These are phyloP conservation scores for Gossypium schwendimanii DNA, from an alignment of 441 rosid genomes.

Conservation along the genomic window DNA sequence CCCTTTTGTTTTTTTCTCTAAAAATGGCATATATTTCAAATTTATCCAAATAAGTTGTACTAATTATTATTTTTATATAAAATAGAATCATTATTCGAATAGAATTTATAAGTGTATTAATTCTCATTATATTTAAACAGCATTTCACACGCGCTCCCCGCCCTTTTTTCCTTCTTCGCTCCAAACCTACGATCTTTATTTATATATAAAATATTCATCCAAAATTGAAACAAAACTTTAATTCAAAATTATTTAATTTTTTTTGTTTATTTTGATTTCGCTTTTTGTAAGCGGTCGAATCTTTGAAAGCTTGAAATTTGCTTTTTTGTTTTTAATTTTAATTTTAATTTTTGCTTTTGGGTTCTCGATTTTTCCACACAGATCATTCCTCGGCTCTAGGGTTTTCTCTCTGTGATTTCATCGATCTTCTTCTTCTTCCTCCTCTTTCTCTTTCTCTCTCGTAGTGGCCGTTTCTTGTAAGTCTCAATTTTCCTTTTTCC, in stretches of 20 bases:
- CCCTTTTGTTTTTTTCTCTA: too few species aligned
- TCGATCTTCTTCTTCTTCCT: constrained; percentile 6
- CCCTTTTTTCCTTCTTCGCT: not conserved
- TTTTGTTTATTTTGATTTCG: not conserved
- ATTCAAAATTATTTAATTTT: too few species aligned
- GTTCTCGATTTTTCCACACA: not conserved
- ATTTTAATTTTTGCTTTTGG: not conserved
- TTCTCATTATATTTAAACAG: not conserved
- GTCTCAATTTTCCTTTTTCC: not conserved
- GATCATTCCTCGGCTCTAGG: constrained; percentile 1
- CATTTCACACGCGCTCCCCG: not conserved
- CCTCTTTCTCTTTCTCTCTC: not conserved
- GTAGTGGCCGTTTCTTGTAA: constrained; percentile 4
- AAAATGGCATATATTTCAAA: too few species aligned
- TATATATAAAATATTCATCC: not conserved
- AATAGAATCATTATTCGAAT: too few species aligned
- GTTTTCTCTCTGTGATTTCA: constrained; percentile 1
- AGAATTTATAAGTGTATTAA: too few species aligned
- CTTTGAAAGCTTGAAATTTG: not conserved
- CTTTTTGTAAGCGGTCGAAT: not conserved
- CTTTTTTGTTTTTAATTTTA: not conserved
- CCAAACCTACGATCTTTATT: not conserved
- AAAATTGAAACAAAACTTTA: too few species aligned
- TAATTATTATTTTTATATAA: too few species aligned
- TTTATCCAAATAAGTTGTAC: too few species aligned